Base-by-base conservation (phyloP, 768 basidiomycete species). In the Boletus reticuloceps region DNA sequence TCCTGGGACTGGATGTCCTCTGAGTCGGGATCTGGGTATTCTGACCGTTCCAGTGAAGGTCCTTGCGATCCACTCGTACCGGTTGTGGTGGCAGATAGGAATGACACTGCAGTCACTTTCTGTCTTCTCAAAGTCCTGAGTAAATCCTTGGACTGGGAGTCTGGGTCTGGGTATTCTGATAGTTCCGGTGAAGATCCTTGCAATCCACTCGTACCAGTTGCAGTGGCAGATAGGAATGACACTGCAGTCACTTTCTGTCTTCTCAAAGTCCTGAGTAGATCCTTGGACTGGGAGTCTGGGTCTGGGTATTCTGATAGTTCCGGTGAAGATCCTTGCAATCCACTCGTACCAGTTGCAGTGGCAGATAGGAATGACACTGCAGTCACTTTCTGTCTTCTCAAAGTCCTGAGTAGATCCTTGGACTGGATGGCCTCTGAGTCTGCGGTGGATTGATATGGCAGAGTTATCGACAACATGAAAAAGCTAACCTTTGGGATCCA, bases 261-360 rank as follows among this genome's bases (percentile, higher is more conserved):
- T 11, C 44, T 45, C 44, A 45, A 45, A 17, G 44, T 32, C 11
- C 7, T 31, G n/a, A 45, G 16, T 19, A 45, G 4, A 45, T 36
- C 34, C 13, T 36, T 14, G 13, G 34, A 6, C 6, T 36, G 34
- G 6, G 13, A 14, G 34, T 36, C 34, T 9, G 29, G 8, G 0
- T 29, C 29, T 29, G 25, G 12, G 8, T 6, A 25, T 27, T 29
- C 42, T 9, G 8, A 45, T 9, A 11, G 17, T 10, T 31, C 44
- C n/a, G 16, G 14, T 19, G 7, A 27, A 27, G 22, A 12, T 9
- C 12, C 13, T 11, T 34, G 13, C 6, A 1, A 14, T 16, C 7
- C 8, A 29, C 8, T 2, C 0, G 29, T 29, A 1, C 1, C 0
- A 2, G 29, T 29, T 9, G 2, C 1, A 2, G 29, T 9, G 1